Evolutionary conservation across 345 rosid species (phyloP).

Genomic region (Nephelium lappaceum): DNA sequence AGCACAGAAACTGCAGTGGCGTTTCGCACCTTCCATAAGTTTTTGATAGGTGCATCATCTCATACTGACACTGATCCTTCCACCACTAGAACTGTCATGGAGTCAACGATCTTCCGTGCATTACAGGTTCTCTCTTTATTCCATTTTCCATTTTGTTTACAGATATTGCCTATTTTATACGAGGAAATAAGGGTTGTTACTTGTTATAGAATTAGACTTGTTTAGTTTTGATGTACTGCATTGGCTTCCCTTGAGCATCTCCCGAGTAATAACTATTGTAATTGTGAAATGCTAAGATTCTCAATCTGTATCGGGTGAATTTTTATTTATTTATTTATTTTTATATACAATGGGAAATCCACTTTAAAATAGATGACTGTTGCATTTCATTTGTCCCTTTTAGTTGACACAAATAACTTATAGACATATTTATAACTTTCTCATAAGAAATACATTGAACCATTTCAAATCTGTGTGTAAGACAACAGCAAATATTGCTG

Average conservation of each 20-base stretch:
- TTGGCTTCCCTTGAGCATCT: not conserved
- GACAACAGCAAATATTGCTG: not conserved
- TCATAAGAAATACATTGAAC: not conserved
- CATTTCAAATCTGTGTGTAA: not conserved
- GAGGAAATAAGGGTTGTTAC: not conserved
- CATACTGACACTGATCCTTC: conserved; percentile 67
- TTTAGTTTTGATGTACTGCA: not conserved
- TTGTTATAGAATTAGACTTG: conserved; percentile 1
- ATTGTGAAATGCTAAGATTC: not conserved
- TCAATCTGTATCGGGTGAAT: not conserved
- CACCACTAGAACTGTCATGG: conserved; percentile 52
- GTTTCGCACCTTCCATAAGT: conserved; percentile 82
- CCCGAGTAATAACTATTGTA: not conserved
- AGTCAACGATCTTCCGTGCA: conserved; percentile 56
- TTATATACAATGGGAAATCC: not conserved
- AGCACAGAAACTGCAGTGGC: conserved; percentile 95
- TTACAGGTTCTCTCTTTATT: conserved; percentile 61
- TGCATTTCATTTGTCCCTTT: not conserved
- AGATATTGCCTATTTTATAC: not conserved
- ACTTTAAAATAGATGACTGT: conserved; percentile 3
- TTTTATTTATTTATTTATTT: not conserved
- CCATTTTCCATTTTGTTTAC: not conserved
- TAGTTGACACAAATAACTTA: not conserved
- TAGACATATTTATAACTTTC: not conserved
- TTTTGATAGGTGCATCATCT: conserved; percentile 72